These are phyloP conservation scores for Magnusiomyces magnusii DNA, from an alignment of 1,139 yeast species.

Conservation along the genomic window DNA sequence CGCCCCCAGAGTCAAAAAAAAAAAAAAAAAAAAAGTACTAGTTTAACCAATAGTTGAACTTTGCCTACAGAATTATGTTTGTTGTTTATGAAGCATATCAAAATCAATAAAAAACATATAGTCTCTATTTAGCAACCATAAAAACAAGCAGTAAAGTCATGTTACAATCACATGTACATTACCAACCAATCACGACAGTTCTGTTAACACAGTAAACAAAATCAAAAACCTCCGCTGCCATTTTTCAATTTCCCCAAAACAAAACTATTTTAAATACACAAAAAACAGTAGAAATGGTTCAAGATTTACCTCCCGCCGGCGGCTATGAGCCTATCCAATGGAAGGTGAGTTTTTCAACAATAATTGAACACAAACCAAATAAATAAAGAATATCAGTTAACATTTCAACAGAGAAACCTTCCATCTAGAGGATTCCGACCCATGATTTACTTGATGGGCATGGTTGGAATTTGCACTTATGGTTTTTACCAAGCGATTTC, in stretches of 20 bases:
- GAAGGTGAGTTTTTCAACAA: slow-evolving; percentile 42
- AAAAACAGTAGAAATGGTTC: slow-evolving; percentile 36
- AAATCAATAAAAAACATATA: background rate
- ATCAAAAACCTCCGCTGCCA: no score
- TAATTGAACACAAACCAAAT: background rate
- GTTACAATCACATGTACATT: no score
- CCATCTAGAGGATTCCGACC: slow-evolving; percentile 86
- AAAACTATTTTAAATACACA: background rate
- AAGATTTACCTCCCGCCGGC: slow-evolving; percentile 83
- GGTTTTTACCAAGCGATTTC: slow-evolving; percentile 63
- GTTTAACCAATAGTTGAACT: no score
- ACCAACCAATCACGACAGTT: background rate
- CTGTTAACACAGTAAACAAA: background rate
- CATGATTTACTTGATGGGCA: slow-evolving; percentile 56
- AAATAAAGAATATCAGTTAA: no score
- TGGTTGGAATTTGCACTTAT: slow-evolving; percentile 56
- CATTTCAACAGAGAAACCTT: slow-evolving; percentile 47
- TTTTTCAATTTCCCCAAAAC: no score
- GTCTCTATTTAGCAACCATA: background rate
- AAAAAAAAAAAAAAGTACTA: no score
- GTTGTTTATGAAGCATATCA: background rate
- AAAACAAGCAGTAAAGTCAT: background rate
- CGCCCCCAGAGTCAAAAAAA: slow-evolving; percentile 90
- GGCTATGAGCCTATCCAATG: slow-evolving; percentile 86
- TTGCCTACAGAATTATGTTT: background rate